A percentile compares a stretch with the other conserved stretches of the same genome.
phyloP scores from a whole-genome alignment of 768 basidiomycete species.

The Heimioporus sp. region DNA sequence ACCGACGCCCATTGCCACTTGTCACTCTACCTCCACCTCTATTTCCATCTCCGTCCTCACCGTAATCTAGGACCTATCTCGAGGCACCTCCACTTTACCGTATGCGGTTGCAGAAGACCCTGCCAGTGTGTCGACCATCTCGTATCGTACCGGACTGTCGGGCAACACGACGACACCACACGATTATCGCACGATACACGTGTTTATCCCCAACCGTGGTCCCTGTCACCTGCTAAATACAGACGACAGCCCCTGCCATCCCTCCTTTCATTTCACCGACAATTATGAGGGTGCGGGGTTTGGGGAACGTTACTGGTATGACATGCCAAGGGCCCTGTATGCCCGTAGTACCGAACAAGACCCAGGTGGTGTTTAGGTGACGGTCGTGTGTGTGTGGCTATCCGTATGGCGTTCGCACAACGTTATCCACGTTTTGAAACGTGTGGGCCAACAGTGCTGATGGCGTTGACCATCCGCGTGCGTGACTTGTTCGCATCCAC shows the following conservation, averaged over 20 bases:
- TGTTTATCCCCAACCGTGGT: neutral
- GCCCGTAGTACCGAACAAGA: neutral
- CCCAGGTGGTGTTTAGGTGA: neutral
- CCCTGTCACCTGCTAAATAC: neutral
- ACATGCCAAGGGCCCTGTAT: neutral
- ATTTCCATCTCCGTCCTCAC: neutral
- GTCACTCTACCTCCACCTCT: constrained; percentile 2
- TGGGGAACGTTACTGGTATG: neutral
- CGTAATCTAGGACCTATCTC: neutral
- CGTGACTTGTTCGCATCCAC: neutral
- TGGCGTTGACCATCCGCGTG: neutral
- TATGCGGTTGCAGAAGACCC: constrained; percentile 1
- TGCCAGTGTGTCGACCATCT: neutral
- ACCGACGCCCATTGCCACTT: neutral
- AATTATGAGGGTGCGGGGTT: neutral
- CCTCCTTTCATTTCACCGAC: neutral
- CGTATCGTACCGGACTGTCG: neutral
- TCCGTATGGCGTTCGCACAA: constrained; percentile 2
- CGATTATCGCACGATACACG: constrained; percentile 1
- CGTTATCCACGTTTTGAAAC: constrained; percentile 3
- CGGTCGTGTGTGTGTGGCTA: neutral
- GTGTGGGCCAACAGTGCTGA: neutral
- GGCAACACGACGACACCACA: neutral
- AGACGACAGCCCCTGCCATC: neutral
- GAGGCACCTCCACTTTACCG: neutral